Evolutionary conservation across 352 stramenopile species (phyloP).

Genomic region (Globisporangium perplexum): DNA sequence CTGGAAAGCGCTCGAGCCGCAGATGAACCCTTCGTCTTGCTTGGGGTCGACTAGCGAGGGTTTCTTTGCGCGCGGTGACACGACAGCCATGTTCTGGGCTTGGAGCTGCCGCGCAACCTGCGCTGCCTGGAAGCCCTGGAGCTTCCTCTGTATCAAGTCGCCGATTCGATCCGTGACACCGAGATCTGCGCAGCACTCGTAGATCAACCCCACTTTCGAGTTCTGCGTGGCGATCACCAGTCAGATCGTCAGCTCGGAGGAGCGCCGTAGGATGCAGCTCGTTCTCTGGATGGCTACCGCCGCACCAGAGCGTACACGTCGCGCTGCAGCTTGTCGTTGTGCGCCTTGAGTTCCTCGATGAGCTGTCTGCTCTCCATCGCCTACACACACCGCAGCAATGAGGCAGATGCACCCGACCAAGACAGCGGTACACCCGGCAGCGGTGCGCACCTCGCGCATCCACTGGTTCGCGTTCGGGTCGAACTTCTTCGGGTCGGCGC

Average conservation of each 20-base stretch:
- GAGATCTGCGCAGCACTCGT: slow-evolving; percentile 52
- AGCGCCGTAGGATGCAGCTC: neutral
- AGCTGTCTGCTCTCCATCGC: slow-evolving; percentile 39
- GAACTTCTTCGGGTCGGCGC: slow-evolving; percentile 38
- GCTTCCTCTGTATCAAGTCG: slow-evolving; percentile 60
- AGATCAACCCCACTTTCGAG: slow-evolving; percentile 51
- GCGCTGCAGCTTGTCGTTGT: slow-evolving; percentile 57
- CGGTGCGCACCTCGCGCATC: slow-evolving; percentile 47
- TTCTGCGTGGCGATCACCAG: slow-evolving; percentile 23
- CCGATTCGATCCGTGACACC: slow-evolving; percentile 43
- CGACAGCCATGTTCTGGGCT: slow-evolving; percentile 9
- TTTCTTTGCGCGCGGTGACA: slow-evolving; percentile 23
- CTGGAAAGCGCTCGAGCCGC: slow-evolving; percentile 47
- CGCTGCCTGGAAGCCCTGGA: slow-evolving; percentile 37
- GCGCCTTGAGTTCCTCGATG: slow-evolving; percentile 47
- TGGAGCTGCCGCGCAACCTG: slow-evolving; percentile 31
- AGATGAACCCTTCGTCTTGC: slow-evolving; percentile 50
- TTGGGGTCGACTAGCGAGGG: slow-evolving; percentile 10
- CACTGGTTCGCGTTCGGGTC: slow-evolving; percentile 45
- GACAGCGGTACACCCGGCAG: too few species aligned
- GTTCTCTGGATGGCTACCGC: too few species aligned
- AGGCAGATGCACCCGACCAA: neutral
- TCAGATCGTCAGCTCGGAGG: neutral
- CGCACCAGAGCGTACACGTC: slow-evolving; percentile 45
- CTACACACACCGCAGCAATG: slow-evolving; percentile 11